These are phyloP conservation scores for Millerozyma miso DNA, from an alignment of 805 yeast genomes.

Conservation along the genomic window DNA sequence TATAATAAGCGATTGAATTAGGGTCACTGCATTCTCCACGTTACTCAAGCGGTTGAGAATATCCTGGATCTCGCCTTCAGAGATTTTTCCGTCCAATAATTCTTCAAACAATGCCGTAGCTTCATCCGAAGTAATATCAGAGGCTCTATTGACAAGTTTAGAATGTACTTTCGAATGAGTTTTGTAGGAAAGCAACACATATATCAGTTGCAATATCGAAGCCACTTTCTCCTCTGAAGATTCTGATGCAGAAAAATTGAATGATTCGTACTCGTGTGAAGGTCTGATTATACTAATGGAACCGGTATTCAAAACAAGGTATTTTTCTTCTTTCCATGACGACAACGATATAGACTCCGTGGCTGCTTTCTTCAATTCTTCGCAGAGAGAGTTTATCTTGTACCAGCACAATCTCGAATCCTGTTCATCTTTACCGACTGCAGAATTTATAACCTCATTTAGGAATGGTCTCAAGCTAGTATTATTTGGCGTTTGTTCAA, in stretches of 20 bases:
- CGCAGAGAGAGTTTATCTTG: constrained; percentile 66
- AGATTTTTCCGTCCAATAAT: constrained; percentile 20
- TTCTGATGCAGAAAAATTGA: constrained; percentile 7
- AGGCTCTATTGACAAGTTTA: constrained; percentile 8
- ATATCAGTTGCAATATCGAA: constrained; percentile 17
- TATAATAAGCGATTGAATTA: constrained; percentile 20
- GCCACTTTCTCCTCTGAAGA: constrained; percentile 15
- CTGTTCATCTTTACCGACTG: constrained; percentile 22
- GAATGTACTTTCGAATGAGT: constrained; percentile 21
- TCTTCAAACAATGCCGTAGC: constrained; percentile 21
- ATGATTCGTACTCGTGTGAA: constrained; percentile 29
- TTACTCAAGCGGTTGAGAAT: constrained; percentile 19
- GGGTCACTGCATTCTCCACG: constrained; percentile 22
- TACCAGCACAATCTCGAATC: constrained; percentile 51
- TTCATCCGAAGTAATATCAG: constrained; percentile 10
- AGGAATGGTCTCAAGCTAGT: constrained; percentile 23
- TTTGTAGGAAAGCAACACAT: constrained; percentile 24
- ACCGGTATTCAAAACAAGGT: constrained; percentile 27
- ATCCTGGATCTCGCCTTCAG: constrained; percentile 18
- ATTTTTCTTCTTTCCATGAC: constrained; percentile 7
- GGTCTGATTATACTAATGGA: constrained; percentile 29
- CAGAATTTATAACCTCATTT: constrained; percentile 17
- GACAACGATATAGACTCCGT: constrained; percentile 56
- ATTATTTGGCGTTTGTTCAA: constrained; percentile 5
- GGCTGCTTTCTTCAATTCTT: constrained; percentile 59